Conservation (phyloP, 768 basidiomycete genomes). For the Rhizopogon sp. region DNA sequence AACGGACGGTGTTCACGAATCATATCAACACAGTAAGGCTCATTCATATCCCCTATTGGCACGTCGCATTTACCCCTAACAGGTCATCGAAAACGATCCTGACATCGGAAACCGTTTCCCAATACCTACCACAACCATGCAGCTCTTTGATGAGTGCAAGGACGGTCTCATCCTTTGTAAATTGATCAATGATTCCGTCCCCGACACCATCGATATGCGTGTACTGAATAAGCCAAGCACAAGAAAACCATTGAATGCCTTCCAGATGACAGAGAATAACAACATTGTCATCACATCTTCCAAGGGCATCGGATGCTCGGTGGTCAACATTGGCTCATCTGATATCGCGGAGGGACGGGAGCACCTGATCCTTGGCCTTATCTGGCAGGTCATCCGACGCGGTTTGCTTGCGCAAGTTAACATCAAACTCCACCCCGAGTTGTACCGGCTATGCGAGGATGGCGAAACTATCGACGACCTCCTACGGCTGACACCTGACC, state of each 20-base stretch:
- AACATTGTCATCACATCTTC: slow-evolving; percentile 98
- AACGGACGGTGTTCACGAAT: slow-evolving; percentile 92
- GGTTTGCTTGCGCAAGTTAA: slow-evolving; percentile 93
- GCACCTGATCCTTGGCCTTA: slow-evolving; percentile 94
- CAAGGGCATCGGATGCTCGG: slow-evolving; percentile 97
- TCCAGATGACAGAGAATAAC: slow-evolving; percentile 99
- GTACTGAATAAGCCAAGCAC: slow-evolving; percentile 87
- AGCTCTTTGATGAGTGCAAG: slow-evolving; percentile 94
- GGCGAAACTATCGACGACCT: slow-evolving; percentile 97
- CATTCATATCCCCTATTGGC: background rate
- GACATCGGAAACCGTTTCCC: slow-evolving; percentile 82
- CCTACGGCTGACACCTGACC: slow-evolving; percentile 89
- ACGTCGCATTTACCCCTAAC: slow-evolving; percentile 1
- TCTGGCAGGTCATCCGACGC: slow-evolving; percentile 97
- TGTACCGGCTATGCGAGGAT: slow-evolving; percentile 94
- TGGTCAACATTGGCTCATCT: slow-evolving; percentile 94
- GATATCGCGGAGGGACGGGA: slow-evolving; percentile 93
- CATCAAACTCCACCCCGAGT: slow-evolving; percentile 96
- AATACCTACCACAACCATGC: slow-evolving; percentile 96
- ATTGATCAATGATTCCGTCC: slow-evolving; percentile 98
- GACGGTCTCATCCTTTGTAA: slow-evolving; percentile 97
- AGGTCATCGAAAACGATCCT: slow-evolving; percentile 90
- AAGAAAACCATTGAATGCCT: slow-evolving; percentile 87
- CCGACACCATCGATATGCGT: slow-evolving; percentile 98
- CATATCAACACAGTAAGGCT: slow-evolving; percentile 88